Evolutionary conservation across 1,139 yeast genomes (phyloP).

Genomic region (Yamadazyma oceani): DNA sequence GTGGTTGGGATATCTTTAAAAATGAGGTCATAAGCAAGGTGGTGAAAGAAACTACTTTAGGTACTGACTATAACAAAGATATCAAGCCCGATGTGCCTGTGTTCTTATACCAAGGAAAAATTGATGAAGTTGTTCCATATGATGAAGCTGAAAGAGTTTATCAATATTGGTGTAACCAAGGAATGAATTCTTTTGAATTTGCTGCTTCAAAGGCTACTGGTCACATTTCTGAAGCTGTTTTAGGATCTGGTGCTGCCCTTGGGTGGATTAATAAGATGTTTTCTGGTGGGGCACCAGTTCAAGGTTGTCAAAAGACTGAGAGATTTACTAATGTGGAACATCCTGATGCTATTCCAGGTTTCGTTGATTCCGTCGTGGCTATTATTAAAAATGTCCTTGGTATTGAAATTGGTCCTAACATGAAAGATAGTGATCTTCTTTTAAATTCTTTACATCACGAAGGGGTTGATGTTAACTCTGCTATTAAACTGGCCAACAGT

Average conservation of each 20-base stretch:
- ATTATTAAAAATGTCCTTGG: conserved; percentile 11
- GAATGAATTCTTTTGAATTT: conserved; percentile 29
- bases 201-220: conserved; percentile 25
- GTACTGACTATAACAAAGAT: conserved; percentile 8
- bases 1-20: conserved; percentile 18
- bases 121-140: conserved; percentile 32
- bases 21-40: conserved; percentile 9
- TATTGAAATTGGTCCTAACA: conserved; percentile 11
- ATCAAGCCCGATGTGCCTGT: conserved; percentile 31
- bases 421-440: no score
- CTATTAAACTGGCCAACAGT: no score
- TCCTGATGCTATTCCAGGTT: conserved; percentile 19
- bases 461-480: no score
- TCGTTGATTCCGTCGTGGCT: conserved; percentile 8
- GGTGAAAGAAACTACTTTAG: conserved; percentile 4
- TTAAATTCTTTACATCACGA: no score
- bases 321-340: conserved; percentile 25
- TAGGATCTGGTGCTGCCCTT: conserved; percentile 32
- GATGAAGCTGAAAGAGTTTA: conserved; percentile 24
- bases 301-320: conserved; percentile 26
- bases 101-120: conserved; percentile 32
- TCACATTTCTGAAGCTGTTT: conserved; percentile 24
- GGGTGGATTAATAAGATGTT: conserved; percentile 24
- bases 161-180: conserved; percentile 32
- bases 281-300: conserved; percentile 21